These are phyloP conservation scores for Claviceps sp. DNA, from an alignment of 2,329 filamentous ascomycete species.

Conservation along the genomic window DNA sequence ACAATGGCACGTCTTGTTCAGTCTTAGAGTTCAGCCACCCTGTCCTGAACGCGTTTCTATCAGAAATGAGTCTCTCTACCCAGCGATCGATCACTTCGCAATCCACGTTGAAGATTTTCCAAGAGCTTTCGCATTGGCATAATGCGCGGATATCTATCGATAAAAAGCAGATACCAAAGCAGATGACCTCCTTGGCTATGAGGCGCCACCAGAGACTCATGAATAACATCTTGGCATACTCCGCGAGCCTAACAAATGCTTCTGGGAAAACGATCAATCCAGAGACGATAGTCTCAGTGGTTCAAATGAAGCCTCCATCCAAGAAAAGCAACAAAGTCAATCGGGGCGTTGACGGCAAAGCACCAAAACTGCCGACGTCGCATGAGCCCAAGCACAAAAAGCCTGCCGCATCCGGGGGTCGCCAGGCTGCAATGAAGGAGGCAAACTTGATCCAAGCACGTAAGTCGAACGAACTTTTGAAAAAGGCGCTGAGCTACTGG, in stretches of 20 bases:
- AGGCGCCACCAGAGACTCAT: background rate
- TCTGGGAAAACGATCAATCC: background rate
- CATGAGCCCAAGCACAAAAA: background rate
- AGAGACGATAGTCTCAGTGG: background rate
- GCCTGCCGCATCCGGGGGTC: slow-evolving; percentile 12
- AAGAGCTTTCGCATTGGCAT: background rate
- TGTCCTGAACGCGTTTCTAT: background rate
- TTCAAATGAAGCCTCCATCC: background rate
- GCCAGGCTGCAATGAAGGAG: slow-evolving; percentile 23
- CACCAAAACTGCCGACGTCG: background rate
- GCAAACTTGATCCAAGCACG: slow-evolving; percentile 21
- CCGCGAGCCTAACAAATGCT: background rate
- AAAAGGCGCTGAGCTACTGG: slow-evolving; percentile 4
- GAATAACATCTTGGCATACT: background rate
- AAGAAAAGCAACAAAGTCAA: background rate
- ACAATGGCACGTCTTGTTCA: background rate
- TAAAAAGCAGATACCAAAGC: background rate
- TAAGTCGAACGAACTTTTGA: slow-evolving; percentile 12
- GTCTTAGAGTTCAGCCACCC: background rate
- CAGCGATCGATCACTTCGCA: background rate
- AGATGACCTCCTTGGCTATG: too few relatives aligned
- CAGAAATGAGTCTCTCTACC: background rate
- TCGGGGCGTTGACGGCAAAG: background rate
- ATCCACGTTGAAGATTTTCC: background rate
- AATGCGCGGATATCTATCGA: background rate